Percentiles rank a stretch among this genome's conserved stretches.
These are phyloP conservation scores for Colletotrichum lupini DNA, from an alignment of 2,329 filamentous ascomycete species.

Conservation along the genomic window DNA sequence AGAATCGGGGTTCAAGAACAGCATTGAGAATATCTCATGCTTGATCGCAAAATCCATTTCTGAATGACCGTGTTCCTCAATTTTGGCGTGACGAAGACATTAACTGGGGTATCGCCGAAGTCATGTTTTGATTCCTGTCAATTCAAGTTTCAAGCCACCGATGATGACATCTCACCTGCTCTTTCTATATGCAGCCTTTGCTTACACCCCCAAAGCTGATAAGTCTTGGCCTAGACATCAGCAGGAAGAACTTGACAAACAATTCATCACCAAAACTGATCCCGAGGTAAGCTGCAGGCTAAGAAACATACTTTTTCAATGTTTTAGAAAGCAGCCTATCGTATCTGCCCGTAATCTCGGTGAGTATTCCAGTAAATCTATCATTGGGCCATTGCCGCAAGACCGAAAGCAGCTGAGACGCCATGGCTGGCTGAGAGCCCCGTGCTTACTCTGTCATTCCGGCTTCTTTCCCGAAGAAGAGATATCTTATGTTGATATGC, in stretches of 20 bases:
- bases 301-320: not conserved
- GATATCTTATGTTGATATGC: not conserved
- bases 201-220: not conserved
- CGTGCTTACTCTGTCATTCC: not conserved
- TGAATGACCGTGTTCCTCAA: no score
- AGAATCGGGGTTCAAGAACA: not conserved
- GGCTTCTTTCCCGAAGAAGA: not conserved
- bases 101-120: no score
- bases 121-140: no score
- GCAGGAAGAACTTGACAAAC: not conserved
- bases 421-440: slow-evolving; percentile 1
- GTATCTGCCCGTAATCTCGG: not conserved
- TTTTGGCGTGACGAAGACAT: not conserved
- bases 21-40: not conserved
- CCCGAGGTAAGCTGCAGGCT: not conserved
- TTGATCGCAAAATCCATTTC: not conserved
- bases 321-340: not conserved
- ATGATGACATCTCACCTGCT: not conserved
- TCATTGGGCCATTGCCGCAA: not conserved
- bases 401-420: not conserved
- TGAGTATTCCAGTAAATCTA: not conserved
- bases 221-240: not conserved
- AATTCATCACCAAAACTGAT: not conserved
- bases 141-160: not conserved
- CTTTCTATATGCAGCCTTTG: not conserved